phyloP scores from a whole-genome alignment of 2,329 filamentous ascomycete species.

The Penicillium sclerotiorum region DNA sequence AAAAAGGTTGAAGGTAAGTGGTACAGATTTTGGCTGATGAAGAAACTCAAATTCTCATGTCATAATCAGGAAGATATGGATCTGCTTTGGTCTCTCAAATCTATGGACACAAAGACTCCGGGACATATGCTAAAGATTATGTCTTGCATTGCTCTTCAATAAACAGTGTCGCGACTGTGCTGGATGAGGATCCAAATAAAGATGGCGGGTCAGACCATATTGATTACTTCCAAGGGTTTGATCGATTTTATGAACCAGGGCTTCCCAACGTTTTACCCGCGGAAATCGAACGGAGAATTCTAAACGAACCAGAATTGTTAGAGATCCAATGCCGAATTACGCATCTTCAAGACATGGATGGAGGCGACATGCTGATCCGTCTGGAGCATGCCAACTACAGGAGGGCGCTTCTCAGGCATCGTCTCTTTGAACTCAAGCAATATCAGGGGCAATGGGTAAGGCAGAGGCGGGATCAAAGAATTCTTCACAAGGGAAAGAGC shows the following conservation, averaged over 20 bases:
- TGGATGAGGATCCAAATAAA: slow-evolving; percentile 9
- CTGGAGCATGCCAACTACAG: slow-evolving; percentile 14
- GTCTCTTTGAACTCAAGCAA: slow-evolving; percentile 12
- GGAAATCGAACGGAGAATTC: slow-evolving; percentile 15
- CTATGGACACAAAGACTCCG: slow-evolving; percentile 16
- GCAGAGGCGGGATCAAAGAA: slow-evolving; percentile 18
- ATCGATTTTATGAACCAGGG: slow-evolving; percentile 16
- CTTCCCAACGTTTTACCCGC: slow-evolving; percentile 15
- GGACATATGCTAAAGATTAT: slow-evolving; percentile 22
- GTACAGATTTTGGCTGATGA: neutral
- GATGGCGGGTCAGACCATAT: slow-evolving; percentile 21
- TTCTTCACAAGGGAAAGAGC: slow-evolving; percentile 19
- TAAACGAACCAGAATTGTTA: slow-evolving; percentile 13
- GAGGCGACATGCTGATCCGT: slow-evolving; percentile 3
- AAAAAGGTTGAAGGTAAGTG: slow-evolving; percentile 14
- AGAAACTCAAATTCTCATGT: slow-evolving; percentile 1
- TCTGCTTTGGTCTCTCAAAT: slow-evolving; percentile 26
- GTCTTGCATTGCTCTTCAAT: slow-evolving; percentile 22
- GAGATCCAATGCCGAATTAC: slow-evolving; percentile 13
- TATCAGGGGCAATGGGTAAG: slow-evolving; percentile 18
- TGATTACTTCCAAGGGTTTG: slow-evolving; percentile 16
- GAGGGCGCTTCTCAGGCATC: slow-evolving; percentile 15
- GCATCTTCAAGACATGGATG: slow-evolving; percentile 6
- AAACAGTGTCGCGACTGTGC: slow-evolving; percentile 20
- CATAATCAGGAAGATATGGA: slow-evolving; percentile 21